Percentiles rank a stretch among this genome's conserved stretches.
phyloP scores from a whole-genome alignment of 345 rosid species.

The Rhodomyrtus tomentosa region DNA sequence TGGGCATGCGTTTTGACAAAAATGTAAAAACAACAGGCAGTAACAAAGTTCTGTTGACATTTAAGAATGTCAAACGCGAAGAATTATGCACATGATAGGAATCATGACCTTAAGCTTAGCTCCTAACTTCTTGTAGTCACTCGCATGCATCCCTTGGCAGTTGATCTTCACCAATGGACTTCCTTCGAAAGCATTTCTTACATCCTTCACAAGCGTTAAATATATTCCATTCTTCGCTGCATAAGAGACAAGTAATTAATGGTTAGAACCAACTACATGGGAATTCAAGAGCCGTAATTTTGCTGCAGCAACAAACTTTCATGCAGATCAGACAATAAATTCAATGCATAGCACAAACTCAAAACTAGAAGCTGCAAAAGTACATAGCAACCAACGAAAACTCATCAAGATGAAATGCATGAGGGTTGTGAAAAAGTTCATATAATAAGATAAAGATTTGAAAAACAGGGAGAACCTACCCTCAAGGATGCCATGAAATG shows the following conservation, averaged over 20 bases:
- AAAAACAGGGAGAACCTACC: background rate
- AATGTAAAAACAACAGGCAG: background rate
- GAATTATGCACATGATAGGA: background rate
- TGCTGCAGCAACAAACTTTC: background rate
- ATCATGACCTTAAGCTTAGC: constrained; percentile 54
- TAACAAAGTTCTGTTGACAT: background rate
- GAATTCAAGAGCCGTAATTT: background rate
- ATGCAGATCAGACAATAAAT: background rate
- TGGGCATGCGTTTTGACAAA: background rate
- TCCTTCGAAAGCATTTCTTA: constrained; percentile 79
- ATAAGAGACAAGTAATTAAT: constrained; percentile 1
- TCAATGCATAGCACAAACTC: background rate
- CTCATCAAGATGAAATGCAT: background rate
- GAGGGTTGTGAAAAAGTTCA: background rate
- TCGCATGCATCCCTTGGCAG: constrained; percentile 70
- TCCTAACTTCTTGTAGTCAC: constrained; percentile 87
- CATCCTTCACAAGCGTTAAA: constrained; percentile 60
- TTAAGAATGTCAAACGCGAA: background rate
- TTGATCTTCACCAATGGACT: constrained; percentile 72
- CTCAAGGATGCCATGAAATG: background rate
- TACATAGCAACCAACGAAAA: background rate
- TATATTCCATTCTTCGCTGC: constrained; percentile 89
- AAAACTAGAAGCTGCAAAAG: background rate
- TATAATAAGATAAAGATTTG: background rate
- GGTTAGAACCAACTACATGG: background rate